Evolutionary conservation across 768 basidiomycete genomes (phyloP), one percentile per base, ranked within the genome.

Genomic region (Stropharia rugosoannulata): DNA sequence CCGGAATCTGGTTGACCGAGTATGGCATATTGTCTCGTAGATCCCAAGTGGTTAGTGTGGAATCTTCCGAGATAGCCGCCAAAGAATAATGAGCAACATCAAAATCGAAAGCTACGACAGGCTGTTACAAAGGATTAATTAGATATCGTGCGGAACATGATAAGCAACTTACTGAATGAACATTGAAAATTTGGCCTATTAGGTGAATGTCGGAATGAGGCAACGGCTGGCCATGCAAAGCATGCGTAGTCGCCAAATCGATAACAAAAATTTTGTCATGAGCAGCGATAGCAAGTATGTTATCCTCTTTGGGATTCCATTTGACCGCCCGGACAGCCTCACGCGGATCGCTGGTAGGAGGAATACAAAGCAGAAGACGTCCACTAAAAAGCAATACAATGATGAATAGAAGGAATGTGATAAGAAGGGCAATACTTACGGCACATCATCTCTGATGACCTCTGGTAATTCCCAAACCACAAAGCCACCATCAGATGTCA

Each of bases 381-480:
- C 89, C 89, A 47, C 89, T 90, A 57, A 32, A 65, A 44, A 41
- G 54, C 40, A 49, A 58, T 8, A 38, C 8, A 32, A 29, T 41
- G 9, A 57, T 18, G 10, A 55, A 13, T 43, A 16, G 50, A 36
- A 39, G 29, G 29, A 51, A 57, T 58, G 29, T 32, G 29, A 35
- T 18, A 57, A 49, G 32, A 42, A 32, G 12, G 13, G 48, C 44
- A 16, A 51, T 25, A 83, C 89, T 67, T 73, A 92, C 90, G 89
- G 87, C 32, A 89, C 89, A 70, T 94, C 91, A 64, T 94, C 92
- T 11, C 85, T 90, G 66, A 94, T 90, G 51, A 86, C 68, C 50
- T 88, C 86, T 29, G 92, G 92, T 22, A 93, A 66, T 66, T 93
- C 89, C 92, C 92, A 93, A 5, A 93, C 87, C 32, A 93, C 88